Evolutionary conservation across 2,329 filamentous ascomycete species (phyloP).

Genomic region (Hortaea sp.): DNA sequence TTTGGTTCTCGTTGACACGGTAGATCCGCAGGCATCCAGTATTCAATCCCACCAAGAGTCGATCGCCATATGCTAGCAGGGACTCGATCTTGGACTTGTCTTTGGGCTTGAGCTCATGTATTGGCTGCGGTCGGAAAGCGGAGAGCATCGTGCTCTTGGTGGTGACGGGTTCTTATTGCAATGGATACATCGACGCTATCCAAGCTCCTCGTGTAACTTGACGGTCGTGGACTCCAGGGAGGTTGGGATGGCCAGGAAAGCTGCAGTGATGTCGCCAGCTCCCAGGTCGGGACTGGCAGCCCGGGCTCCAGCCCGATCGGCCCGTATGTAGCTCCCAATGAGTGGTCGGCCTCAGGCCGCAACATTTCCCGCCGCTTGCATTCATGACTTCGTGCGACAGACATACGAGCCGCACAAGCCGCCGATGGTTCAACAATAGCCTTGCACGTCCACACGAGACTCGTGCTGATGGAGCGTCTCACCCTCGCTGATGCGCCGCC

Average conservation of each 20-base stretch:
- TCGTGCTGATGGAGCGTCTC: slow-evolving; percentile 24
- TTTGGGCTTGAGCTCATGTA: slow-evolving; percentile 90
- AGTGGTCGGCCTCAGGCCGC: background rate
- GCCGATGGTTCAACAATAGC: slow-evolving; percentile 1
- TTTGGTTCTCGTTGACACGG: slow-evolving; percentile 62
- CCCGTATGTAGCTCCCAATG: background rate
- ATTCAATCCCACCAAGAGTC: slow-evolving; percentile 83
- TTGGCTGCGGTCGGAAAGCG: slow-evolving; percentile 89
- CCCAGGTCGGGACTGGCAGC: too few relatives aligned
- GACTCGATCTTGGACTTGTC: slow-evolving; percentile 98
- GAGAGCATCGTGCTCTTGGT: slow-evolving; percentile 53
- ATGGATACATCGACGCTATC: background rate
- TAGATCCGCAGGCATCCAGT: slow-evolving; percentile 84
- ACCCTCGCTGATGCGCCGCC: slow-evolving; percentile 23
- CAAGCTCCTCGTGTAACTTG: too few relatives aligned
- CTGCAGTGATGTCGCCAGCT: too few relatives aligned
- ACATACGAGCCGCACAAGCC: background rate
- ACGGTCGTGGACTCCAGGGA: too few relatives aligned
- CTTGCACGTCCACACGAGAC: slow-evolving; percentile 3
- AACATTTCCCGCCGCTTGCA: background rate
- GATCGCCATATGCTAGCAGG: slow-evolving; percentile 84
- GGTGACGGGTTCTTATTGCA: background rate
- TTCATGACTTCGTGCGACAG: background rate
- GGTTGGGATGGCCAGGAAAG: too few relatives aligned
- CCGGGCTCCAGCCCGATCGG: background rate